Base-by-base conservation (phyloP, 2,329 filamentous ascomycete species). In the Davidsoniella australis region DNA sequence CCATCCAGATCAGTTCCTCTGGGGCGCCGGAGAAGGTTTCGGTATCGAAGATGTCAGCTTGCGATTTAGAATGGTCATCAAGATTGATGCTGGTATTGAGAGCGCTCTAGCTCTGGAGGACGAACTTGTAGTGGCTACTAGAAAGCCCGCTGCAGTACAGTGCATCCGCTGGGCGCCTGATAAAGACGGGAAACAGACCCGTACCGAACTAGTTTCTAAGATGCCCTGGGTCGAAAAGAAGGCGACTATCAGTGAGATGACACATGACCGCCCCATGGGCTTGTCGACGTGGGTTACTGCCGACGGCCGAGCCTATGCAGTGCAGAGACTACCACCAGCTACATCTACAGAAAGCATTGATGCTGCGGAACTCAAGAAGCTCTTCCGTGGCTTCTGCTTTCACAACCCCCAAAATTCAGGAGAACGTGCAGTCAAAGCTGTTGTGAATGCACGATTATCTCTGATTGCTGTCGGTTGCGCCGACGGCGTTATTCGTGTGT, bases 31-130 rank as follows among this genome's bases (percentile, higher is more conserved):
- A 33, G 91, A 95, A 62, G 84, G 84, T 8, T 74, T 74, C 45
- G 85, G 85, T 3, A 80, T 94, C 46, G 76, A 78, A 48, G 91
- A 98, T 64, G 78, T 94, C 50, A 94, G 82, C 58, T 73, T 98
- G 45, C 82, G 86, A 9, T 98, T 98, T 64, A 78, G 89, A 51
- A 94, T 95, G 84, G 89, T 94, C 12, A 96, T 98, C 60, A 93
- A 94, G 61, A 86, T 98, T 16, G 91, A 98, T 64, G 91, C 91
- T 2, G 91, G 91, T 2, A 95, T 98, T 57, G 80, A 80, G 56
- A 85, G 80, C 58, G 86, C 85, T 9, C 67, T 96, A 49, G 89
- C 91, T 2, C 72, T 96, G 18, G 91, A 96, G 56, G 85, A 94
- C 50, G 91, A 96, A 63, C 69, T 98, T 39, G 72, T 96, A 18